A percentile compares a stretch with the other conserved stretches of the same genome.
These are phyloP conservation scores for Echinosophora koreensis DNA, from an alignment of 306 rosid genomes.

Conservation along the genomic window DNA sequence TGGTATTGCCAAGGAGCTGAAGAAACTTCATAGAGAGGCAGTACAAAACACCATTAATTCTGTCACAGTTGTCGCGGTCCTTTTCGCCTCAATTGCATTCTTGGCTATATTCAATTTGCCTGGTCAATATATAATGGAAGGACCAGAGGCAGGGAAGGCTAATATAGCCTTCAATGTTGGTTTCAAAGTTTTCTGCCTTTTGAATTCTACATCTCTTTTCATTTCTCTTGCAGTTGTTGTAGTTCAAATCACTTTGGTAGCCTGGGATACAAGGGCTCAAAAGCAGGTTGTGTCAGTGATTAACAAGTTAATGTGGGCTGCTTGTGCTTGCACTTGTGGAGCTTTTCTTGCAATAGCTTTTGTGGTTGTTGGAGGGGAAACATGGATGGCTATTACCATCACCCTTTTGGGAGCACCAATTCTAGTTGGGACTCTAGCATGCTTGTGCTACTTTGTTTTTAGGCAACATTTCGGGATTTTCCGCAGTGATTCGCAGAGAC, in stretches of 20 bases:
- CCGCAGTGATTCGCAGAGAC: slow-evolving; percentile 70
- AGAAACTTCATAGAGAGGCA: slow-evolving; percentile 90
- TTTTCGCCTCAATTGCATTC: slow-evolving; percentile 93
- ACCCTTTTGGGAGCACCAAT: slow-evolving; percentile 80
- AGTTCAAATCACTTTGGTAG: slow-evolving; percentile 96
- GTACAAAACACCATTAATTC: slow-evolving; percentile 89
- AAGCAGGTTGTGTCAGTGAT: slow-evolving; percentile 89
- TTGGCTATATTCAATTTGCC: slow-evolving; percentile 94
- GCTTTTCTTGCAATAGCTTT: slow-evolving; percentile 83
- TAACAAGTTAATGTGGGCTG: slow-evolving; percentile 95
- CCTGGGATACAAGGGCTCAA: slow-evolving; percentile 96
- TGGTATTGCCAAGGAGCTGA: slow-evolving; percentile 88
- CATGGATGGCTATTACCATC: slow-evolving; percentile 81
- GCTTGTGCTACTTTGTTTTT: slow-evolving; percentile 86
- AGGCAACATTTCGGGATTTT: slow-evolving; percentile 66
- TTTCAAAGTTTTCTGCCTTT: slow-evolving; percentile 76
- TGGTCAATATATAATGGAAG: slow-evolving; percentile 60
- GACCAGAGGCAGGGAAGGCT: slow-evolving; percentile 67
- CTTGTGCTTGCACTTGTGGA: slow-evolving; percentile 88
- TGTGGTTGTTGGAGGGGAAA: slow-evolving; percentile 76
- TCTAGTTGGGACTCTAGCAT: slow-evolving; percentile 79
- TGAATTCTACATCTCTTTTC: slow-evolving; percentile 85
- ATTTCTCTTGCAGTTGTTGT: slow-evolving; percentile 92
- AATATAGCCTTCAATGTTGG: slow-evolving; percentile 61
- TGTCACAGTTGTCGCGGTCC: slow-evolving; percentile 85